Evolutionary conservation across 768 basidiomycete genomes (phyloP).

Genomic region (Cyclocybe cylindracea): DNA sequence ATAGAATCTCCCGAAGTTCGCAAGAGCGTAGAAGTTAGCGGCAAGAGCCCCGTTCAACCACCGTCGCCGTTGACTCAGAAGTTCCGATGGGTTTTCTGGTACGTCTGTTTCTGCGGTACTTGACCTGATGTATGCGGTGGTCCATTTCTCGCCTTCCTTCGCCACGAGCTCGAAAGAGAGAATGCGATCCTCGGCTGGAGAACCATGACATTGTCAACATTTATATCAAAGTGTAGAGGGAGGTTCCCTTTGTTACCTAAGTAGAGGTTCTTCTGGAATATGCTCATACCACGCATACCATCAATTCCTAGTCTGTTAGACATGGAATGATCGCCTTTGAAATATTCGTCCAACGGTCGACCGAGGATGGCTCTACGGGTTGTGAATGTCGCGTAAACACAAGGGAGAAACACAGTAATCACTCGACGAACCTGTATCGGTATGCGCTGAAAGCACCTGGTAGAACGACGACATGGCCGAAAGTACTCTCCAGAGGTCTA

Average conservation of each 20-base stretch:
- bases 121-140: conserved; percentile 87
- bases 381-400: no score
- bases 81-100: conserved; percentile 82
- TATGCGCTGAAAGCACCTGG: conserved; percentile 98
- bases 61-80: conserved; percentile 93
- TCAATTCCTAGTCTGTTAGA: conserved; percentile 91
- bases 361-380: conserved; percentile 74
- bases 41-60: conserved; percentile 98
- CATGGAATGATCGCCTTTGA: conserved; percentile 86
- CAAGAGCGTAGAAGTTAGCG: conserved; percentile 86
- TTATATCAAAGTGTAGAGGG: neutral
- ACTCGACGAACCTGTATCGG: conserved; percentile 49
- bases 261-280: conserved; percentile 89
- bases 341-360: conserved; percentile 82
- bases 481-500: conserved; percentile 93
- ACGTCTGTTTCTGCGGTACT: conserved; percentile 96
- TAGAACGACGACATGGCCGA: conserved; percentile 93
- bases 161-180: conserved; percentile 97
- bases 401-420: no score
- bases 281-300: conserved; percentile 95
- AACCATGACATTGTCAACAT: neutral
- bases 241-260: conserved; percentile 31
- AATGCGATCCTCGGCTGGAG: conserved; percentile 87
- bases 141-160: conserved; percentile 86
- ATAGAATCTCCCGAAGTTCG: conserved; percentile 91